phyloP scores from a whole-genome alignment of 2,329 filamentous ascomycete genomes.

The Botrytis fabae region DNA sequence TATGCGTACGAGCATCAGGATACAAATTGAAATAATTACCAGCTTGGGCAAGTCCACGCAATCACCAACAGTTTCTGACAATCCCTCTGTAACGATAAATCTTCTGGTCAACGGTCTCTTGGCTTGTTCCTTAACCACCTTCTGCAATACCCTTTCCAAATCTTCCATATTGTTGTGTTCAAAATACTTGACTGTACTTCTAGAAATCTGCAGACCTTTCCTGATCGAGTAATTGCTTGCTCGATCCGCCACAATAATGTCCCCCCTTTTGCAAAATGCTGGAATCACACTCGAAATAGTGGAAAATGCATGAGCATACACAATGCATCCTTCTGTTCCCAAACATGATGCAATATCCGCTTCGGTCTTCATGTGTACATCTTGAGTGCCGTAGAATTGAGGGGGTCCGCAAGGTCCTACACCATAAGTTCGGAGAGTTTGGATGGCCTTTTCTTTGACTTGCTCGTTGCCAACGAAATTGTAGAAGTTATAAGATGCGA shows the following conservation, averaged over 20 bases:
- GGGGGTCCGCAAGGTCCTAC: constrained; percentile 96
- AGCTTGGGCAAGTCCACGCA: constrained; percentile 81
- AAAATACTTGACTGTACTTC: constrained; percentile 91
- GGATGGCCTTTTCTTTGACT: constrained; percentile 92
- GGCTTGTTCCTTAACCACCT: constrained; percentile 83
- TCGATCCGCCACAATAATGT: constrained; percentile 94
- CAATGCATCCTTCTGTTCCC: constrained; percentile 84
- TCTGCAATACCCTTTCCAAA: constrained; percentile 79
- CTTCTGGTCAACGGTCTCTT: constrained; percentile 81
- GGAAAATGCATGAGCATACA: constrained; percentile 94
- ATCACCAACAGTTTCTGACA: constrained; percentile 91
- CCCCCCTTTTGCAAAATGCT: constrained; percentile 93
- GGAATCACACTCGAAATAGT: constrained; percentile 97
- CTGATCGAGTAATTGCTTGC: constrained; percentile 92
- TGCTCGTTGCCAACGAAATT: constrained; percentile 92
- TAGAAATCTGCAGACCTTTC: constrained; percentile 89
- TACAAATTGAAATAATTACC: constrained; percentile 49
- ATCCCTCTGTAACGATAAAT: constrained; percentile 92
- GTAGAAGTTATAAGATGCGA: constrained; percentile 96
- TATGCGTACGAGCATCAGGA: background rate
- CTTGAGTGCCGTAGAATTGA: constrained; percentile 97
- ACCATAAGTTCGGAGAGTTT: constrained; percentile 90
- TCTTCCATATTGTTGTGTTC: constrained; percentile 97
- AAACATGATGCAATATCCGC: constrained; percentile 88
- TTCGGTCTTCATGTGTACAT: constrained; percentile 97